Base-by-base conservation (phyloP, 2,329 filamentous ascomycete genomes). In the Cytospora leucostoma region DNA sequence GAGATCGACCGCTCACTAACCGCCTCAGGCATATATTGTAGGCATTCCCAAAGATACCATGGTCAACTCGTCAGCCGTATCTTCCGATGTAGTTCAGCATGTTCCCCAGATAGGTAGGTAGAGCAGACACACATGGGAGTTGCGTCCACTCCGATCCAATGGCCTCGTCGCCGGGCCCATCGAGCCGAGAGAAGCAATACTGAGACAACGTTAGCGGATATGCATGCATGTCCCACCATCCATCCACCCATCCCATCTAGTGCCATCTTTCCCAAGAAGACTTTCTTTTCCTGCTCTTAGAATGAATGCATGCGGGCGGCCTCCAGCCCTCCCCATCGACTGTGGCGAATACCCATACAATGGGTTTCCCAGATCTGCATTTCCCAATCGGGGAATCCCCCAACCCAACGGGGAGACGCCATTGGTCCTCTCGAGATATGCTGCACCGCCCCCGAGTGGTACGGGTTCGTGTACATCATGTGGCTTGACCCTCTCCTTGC, bases 291-390 rank as follows among this genome's bases (percentile, higher is more conserved):
- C 27, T 27, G 27, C 27, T 4, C 27, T n/a, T n/a, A n/a, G n/a
- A n/a, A n/a, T n/a, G n/a, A n/a, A n/a, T n/a, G n/a, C n/a, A n/a
- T 27, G 27, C 7, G 53, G 61, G 64, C 61, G 64, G 64, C 64
- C 64, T 65, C 63, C 56, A 63, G 50, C 53, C 51, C 52, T n/a
- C n/a, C 27, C 27, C 27, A 4, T 27, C 52, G 52, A 47, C 10
- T 57, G 64, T 65, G 64, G 61, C 64, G 56, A 65, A 58, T n/a
- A 32, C 32, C 12, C 5, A 40, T 32, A 44, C 12, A 33, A 3
- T 32, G 12, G 38, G 38, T 13, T 44, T 17, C 5, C 17, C 7
- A 19, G 19, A 7, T n/a, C 17, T 7, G 7, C 51, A 60, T 35
- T 63, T 11, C 64, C 64, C 33, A 17, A 60, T 60, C 27, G 13